Evolutionary conservation across 169 alveolate genomes (phyloP).

Genomic region (Plasmodium gallinaceum): DNA sequence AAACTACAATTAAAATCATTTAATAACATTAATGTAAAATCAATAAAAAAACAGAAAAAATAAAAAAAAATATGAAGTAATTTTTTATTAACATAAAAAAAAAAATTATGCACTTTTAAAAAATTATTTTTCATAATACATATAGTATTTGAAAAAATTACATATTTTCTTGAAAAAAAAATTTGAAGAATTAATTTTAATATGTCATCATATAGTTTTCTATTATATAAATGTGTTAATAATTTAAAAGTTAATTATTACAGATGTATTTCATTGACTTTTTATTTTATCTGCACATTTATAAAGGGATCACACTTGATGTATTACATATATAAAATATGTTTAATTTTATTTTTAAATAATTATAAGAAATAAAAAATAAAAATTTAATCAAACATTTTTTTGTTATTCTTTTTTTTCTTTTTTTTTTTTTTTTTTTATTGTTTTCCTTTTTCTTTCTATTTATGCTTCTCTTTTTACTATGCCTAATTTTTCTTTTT

Average conservation of each 20-base stretch:
- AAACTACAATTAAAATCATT: too few species aligned
- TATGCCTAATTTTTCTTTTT: neutral
- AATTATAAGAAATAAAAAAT: neutral
- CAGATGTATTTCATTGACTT: slow-evolving; percentile 1
- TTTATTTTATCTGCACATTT: neutral
- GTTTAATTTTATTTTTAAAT: neutral
- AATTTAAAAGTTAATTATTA: slow-evolving; percentile 2
- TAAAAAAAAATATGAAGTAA: too few species aligned
- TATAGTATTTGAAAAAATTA: too few species aligned
- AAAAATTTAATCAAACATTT: neutral
- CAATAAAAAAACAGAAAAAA: too few species aligned
- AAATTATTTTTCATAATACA: too few species aligned
- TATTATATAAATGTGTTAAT: neutral
- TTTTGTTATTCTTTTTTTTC: neutral
- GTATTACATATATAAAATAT: neutral
- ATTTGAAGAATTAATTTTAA: too few species aligned
- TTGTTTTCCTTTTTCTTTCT: neutral
- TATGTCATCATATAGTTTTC: neutral
- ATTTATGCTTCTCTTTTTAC: neutral
- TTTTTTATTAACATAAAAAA: too few species aligned
- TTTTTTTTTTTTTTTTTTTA: too few species aligned
- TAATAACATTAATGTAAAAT: too few species aligned
- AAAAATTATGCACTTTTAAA: too few species aligned
- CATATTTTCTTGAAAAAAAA: too few species aligned
- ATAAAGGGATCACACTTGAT: neutral